Base-by-base conservation (phyloP, 2,329 filamentous ascomycete species). In the Colletotrichum somersetense region DNA sequence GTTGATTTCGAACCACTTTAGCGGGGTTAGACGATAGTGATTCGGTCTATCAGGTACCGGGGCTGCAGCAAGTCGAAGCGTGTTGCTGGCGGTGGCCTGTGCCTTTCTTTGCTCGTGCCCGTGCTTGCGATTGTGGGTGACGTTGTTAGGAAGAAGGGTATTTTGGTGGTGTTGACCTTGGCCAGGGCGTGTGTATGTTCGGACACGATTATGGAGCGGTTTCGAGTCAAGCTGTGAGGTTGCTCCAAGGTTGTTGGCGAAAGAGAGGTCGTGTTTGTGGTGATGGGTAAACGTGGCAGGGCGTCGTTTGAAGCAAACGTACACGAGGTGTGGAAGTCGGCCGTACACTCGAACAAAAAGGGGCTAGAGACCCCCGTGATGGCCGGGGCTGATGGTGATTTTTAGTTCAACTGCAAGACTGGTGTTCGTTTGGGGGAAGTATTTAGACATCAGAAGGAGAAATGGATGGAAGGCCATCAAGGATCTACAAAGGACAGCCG, bases 401-500 rank as follows among this genome's bases (percentile, higher is more conserved):
- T 42, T 14, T 20, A 58, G n/a, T 26, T 26, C 6, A 40, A 40
- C 14, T 5, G 10, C 23, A 30, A 30, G 44, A 18, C n/a, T 30
- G 61, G 40, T 52, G 46, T 30, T 62, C 46, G 18, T 53, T 42
- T 8, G 26, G 11, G 12, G 12, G 23, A 12, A 52, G 2, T 42
- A 20, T 38, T 20, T 26, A 38, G 12, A 50, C 5, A 3, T 23
- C 23, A 20, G 8, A 50, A 16, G 52, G 52, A n/a, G 23, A 20
- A 14, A 40, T 33, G 20, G 11, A 38, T 7, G 23, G 46, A 26
- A 52, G 33, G 46, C 16, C 35, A 63, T 53, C 48, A n/a, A 53
- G 61, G 61, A 53, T 63, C 48, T 42, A 42, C 61, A 26, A 53
- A 53, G 30, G 46, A 63, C 35, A 20, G 46, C 14, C n/a, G 23